Evolutionary conservation across 805 yeast genomes (phyloP).

Genomic region (Kodamaea kakaduensis): DNA sequence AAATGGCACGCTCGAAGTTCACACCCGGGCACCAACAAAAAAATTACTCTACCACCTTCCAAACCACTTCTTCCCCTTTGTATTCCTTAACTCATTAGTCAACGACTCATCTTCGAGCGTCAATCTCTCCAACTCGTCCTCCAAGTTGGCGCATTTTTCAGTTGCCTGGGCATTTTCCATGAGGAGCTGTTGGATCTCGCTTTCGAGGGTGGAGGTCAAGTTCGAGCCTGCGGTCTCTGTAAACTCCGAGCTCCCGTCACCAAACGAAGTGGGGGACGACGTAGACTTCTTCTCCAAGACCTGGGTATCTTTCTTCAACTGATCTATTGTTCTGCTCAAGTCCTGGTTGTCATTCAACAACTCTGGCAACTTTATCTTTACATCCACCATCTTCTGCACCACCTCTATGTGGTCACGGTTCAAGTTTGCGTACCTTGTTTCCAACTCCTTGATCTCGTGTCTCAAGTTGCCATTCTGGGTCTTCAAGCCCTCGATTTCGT

Average conservation of each 20-base stretch:
- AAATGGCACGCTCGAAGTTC: too few relatives aligned
- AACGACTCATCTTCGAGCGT: slow-evolving; percentile 24
- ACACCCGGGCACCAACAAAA: too few relatives aligned
- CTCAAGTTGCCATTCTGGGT: slow-evolving; percentile 68
- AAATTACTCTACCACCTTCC: slow-evolving; percentile 21
- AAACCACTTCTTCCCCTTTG: slow-evolving; percentile 29
- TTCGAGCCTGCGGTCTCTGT: slow-evolving; percentile 4
- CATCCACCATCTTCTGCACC: slow-evolving; percentile 82
- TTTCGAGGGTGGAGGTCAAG: slow-evolving; percentile 36
- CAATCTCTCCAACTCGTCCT: slow-evolving; percentile 31
- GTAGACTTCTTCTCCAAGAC: slow-evolving; percentile 40
- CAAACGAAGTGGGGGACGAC: slow-evolving; percentile 9
- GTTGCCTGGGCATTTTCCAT: slow-evolving; percentile 35
- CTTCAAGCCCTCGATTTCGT: slow-evolving; percentile 56
- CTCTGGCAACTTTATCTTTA: slow-evolving; percentile 71
- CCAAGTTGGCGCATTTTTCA: slow-evolving; percentile 35
- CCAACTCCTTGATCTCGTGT: slow-evolving; percentile 68
- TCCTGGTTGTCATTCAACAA: slow-evolving; percentile 71
- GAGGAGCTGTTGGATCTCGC: slow-evolving; percentile 32
- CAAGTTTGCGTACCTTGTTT: slow-evolving; percentile 60
- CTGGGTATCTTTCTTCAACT: slow-evolving; percentile 25
- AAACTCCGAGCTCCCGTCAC: slow-evolving; percentile 7
- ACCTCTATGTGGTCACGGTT: slow-evolving; percentile 81
- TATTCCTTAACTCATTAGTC: slow-evolving; percentile 18
- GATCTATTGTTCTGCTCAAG: slow-evolving; percentile 42